Percentiles rank a stretch among this genome's conserved stretches.
These are phyloP conservation scores for Ustilago crameri DNA, from an alignment of 1,284 basidiomycete genomes.

Conservation along the genomic window DNA sequence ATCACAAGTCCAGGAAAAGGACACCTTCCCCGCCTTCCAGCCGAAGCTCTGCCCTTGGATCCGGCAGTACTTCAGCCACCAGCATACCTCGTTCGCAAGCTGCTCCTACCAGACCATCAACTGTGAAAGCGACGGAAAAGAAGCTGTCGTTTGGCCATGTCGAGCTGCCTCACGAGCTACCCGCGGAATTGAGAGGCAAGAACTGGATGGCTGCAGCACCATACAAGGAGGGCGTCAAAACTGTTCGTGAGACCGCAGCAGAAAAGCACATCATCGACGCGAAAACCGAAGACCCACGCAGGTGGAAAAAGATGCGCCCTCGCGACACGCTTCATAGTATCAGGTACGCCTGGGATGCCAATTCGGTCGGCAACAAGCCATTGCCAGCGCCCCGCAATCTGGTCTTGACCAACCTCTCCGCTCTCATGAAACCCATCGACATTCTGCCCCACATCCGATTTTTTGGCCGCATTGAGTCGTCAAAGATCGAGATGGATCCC, in stretches of 20 bases:
- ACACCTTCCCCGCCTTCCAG: constrained; percentile 5
- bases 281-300: constrained; percentile 14
- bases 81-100: background rate
- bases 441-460: constrained; percentile 78
- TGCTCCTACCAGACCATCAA: background rate
- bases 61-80: background rate
- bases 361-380: constrained; percentile 81
- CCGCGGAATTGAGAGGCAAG: constrained; percentile 20
- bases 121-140: background rate
- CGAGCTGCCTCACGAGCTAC: constrained; percentile 49
- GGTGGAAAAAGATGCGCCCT: background rate
- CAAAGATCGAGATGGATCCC: constrained; percentile 83
- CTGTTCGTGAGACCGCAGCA: constrained; percentile 10
- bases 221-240: constrained; percentile 9
- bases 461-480: constrained; percentile 77
- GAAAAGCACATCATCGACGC: constrained; percentile 23
- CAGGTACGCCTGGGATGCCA: constrained; percentile 76
- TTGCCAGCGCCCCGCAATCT: constrained; percentile 75
- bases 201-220: constrained; percentile 19
- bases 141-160: constrained; percentile 42
- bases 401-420: constrained; percentile 79
- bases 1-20: constrained; percentile 8
- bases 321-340: constrained; percentile 17
- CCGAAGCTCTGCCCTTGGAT: background rate
- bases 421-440: constrained; percentile 76